Evolutionary conservation across 306 rosid genomes (phyloP), one percentile per base, ranked within the genome.

Genomic region (Castanea mollissima): DNA sequence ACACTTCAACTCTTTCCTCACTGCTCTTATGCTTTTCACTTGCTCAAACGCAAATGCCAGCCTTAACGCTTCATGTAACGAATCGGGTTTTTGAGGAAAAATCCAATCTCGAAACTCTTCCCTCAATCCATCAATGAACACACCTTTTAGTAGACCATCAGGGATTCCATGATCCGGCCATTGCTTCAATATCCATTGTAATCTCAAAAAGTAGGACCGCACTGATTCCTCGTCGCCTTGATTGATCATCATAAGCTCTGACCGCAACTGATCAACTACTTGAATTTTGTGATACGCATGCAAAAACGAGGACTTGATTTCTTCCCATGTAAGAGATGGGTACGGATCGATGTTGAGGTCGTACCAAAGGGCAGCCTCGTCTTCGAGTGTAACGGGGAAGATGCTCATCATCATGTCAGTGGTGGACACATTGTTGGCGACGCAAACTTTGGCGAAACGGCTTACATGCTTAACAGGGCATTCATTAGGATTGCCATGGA

Each of bases 291-390:
- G 74, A 46, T 82, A 91, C 1, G 92, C 92, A 13, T 89, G 85
- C 6, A 84, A 74, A 83, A 89, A 91, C 0, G 86, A 89, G 1
- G 86, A 76, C 79, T 88, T 88, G 44, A 86, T 74, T 38, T 89
- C 91, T 1, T 91, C 92, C 97, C 97, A 91, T 2, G 88, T 58
- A 19, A 91, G 86, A 10, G 35, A 16, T 18, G 4, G 18, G 81
- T 86, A 88, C 1, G 97, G 93, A 29, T 89, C 93, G 14, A 91
- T 82, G 85, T 91, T 91, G 20, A 91, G 80, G 67, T 91, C 96
- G 80, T 85, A 91, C 97, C 97, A 91, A 4, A 91, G 82, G 31
- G 87, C 86, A 0, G 93, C 87, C 81, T 91, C 97, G 46, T 77
- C 88, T 46, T 91, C 90, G 0, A 91, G 87, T 31, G 97, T 89